Evolutionary conservation across 176 grass and related monocot species (phyloP).

Genomic region (Carex kokanica): DNA sequence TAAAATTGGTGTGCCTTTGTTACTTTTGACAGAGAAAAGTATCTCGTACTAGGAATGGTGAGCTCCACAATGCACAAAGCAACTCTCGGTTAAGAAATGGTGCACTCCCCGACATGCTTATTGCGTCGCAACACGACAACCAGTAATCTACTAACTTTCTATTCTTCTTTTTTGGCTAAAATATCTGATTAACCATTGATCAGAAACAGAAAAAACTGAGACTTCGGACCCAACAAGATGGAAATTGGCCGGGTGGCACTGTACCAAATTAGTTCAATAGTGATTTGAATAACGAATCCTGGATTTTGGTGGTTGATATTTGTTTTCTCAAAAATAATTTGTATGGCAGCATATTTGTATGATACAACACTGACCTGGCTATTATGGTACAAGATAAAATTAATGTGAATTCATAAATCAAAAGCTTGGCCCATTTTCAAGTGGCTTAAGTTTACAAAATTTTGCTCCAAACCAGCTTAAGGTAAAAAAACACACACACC

Average conservation of each 20-base stretch:
- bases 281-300: neutral
- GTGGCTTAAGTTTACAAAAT: neutral
- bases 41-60: constrained; percentile 48
- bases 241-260: neutral
- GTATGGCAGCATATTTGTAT: neutral
- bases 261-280: neutral
- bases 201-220: neutral
- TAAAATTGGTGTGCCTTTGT: constrained; percentile 20
- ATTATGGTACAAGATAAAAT: neutral
- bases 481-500: neutral
- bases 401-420: neutral
- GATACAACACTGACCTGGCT: neutral
- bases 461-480: neutral
- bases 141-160: constrained; percentile 37
- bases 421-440: neutral
- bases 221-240: neutral
- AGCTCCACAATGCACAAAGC: constrained; percentile 42
- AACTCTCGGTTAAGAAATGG: constrained; percentile 53
- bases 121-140: constrained; percentile 47
- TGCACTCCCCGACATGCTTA: constrained; percentile 53
- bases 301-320: neutral
- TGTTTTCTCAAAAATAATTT: constrained; percentile 3
- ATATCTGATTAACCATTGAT: neutral
- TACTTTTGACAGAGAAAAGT: constrained; percentile 73
- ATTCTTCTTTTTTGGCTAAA: neutral